Percentiles rank a stretch among this genome's conserved stretches.
phyloP scores from a whole-genome alignment of 805 yeast species.

The Wickerhamomyces strasburgensis region DNA sequence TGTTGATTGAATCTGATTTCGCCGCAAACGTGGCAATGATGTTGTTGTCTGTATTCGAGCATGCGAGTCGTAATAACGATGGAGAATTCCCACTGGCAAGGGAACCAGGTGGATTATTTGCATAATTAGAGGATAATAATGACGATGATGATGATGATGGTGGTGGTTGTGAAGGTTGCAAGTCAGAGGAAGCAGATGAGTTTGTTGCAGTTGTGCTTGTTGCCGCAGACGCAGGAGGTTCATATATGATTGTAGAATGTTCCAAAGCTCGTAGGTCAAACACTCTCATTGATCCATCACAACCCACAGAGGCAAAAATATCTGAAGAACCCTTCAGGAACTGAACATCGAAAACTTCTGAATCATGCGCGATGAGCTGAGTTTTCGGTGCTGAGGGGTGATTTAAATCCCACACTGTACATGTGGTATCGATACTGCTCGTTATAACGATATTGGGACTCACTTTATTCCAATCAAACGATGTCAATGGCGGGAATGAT shows the following conservation, averaged over 20 bases:
- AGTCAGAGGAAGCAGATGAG: conserved; percentile 13
- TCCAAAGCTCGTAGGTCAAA: conserved; percentile 87
- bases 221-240: conserved; percentile 42
- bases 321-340: conserved; percentile 70
- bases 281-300: conserved; percentile 90
- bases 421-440: conserved; percentile 90
- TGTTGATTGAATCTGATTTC: conserved; percentile 56
- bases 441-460: conserved; percentile 74
- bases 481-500: conserved; percentile 78
- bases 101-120: conserved; percentile 1
- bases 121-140: no score
- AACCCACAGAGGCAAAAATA: conserved; percentile 88
- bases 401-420: conserved; percentile 89
- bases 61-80: conserved; percentile 65
- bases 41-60: conserved; percentile 77
- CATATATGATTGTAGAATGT: conserved; percentile 92
- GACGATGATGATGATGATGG: conserved; percentile 1
- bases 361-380: conserved; percentile 93
- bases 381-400: conserved; percentile 71
- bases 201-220: neutral
- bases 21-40: conserved; percentile 79
- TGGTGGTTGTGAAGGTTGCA: conserved; percentile 10
- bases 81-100: conserved; percentile 6
- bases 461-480: conserved; percentile 85
- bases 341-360: conserved; percentile 89